Evolutionary conservation across 2,329 filamentous ascomycete species (phyloP).

Genomic region (Aspergillus ustus): DNA sequence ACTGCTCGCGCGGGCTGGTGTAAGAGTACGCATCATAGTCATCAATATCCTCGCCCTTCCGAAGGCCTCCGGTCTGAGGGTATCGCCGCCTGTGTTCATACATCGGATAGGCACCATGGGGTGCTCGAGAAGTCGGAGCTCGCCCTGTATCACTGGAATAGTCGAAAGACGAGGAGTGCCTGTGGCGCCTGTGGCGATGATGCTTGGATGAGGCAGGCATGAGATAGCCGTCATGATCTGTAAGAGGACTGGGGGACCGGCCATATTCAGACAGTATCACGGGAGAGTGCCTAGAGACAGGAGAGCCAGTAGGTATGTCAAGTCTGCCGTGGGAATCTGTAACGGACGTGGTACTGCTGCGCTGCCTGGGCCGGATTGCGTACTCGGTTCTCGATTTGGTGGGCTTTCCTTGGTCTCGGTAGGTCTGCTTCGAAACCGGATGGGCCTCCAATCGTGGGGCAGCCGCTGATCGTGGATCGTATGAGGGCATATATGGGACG

Average conservation of each 20-base stretch:
- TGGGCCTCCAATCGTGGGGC: slow-evolving; percentile 39
- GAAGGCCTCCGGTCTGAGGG: slow-evolving; percentile 33
- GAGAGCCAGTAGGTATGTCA: slow-evolving; percentile 31
- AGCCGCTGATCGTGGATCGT: slow-evolving; percentile 32
- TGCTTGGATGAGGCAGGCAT: slow-evolving; percentile 37
- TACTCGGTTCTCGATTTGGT: slow-evolving; percentile 44
- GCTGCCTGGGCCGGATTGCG: slow-evolving; percentile 40
- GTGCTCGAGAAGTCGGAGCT: slow-evolving; percentile 27
- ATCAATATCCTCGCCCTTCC: slow-evolving; percentile 45
- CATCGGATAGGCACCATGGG: slow-evolving; percentile 31
- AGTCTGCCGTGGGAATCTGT: slow-evolving; percentile 34
- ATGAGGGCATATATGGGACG: slow-evolving; percentile 32
- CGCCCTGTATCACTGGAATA: slow-evolving; percentile 44
- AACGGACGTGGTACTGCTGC: slow-evolving; percentile 41
- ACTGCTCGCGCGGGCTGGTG: slow-evolving; percentile 52
- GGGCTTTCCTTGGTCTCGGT: slow-evolving; percentile 36
- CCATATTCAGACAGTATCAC: slow-evolving; percentile 35
- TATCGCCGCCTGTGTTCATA: slow-evolving; percentile 35
- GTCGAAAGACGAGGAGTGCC: slow-evolving; percentile 38
- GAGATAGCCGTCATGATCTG: slow-evolving; percentile 40
- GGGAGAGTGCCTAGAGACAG: slow-evolving; percentile 30
- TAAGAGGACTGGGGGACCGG: slow-evolving; percentile 38
- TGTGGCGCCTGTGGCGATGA: slow-evolving; percentile 31
- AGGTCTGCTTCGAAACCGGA: slow-evolving; percentile 38
- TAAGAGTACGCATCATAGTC: slow-evolving; percentile 52